These are phyloP conservation scores for Climacium dendroides DNA, from an alignment of 225 moss, liverwort and hornwort genomes.

Conservation along the genomic window DNA sequence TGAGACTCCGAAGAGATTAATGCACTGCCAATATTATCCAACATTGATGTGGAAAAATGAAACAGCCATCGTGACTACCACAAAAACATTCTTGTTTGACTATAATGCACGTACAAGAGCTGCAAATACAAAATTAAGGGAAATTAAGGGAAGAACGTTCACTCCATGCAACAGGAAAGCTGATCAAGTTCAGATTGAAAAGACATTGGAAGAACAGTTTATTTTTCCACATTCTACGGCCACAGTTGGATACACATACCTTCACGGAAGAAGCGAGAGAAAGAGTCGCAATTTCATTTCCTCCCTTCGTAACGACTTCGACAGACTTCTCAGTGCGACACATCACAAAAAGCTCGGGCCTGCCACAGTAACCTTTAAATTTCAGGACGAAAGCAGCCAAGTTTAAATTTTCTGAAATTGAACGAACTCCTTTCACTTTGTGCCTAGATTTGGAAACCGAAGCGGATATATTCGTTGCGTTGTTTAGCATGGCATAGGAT, in stretches of 20 bases:
- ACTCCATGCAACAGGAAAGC: background rate
- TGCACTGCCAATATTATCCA: background rate
- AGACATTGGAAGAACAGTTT: background rate
- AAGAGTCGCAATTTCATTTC: conserved; percentile 58
- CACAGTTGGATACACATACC: conserved; percentile 6
- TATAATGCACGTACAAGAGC: no score
- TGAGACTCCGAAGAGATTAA: background rate
- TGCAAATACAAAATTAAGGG: background rate
- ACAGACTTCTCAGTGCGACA: conserved; percentile 35
- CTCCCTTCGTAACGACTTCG: conserved; percentile 35
- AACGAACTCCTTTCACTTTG: background rate
- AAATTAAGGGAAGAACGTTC: background rate
- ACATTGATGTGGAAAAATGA: background rate
- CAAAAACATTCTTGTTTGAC: no score
- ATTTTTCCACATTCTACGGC: background rate
- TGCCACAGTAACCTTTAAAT: conserved; percentile 1
- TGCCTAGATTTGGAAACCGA: background rate
- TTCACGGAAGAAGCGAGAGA: conserved; percentile 43
- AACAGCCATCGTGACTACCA: no score
- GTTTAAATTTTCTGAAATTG: background rate
- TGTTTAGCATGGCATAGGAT: background rate
- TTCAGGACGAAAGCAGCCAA: background rate
- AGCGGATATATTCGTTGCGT: background rate
- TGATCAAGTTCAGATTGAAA: background rate
- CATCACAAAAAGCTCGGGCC: conserved; percentile 55